phyloP scores from a whole-genome alignment of 805 yeast species.

The Ascoidea asiatica region DNA sequence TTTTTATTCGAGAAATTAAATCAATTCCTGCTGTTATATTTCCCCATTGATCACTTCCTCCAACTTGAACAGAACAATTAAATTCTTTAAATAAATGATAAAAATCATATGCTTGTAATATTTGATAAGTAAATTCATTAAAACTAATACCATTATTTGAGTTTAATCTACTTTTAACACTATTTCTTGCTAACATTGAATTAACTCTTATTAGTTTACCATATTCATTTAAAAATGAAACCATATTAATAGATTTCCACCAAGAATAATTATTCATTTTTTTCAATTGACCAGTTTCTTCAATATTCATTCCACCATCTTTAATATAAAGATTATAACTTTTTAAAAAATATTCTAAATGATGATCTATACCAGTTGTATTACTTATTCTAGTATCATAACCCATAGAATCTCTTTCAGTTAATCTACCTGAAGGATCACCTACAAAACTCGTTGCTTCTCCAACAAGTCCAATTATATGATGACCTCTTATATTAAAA shows the following conservation, averaged over 20 bases:
- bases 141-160: slow-evolving; percentile 75
- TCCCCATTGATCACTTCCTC: slow-evolving; percentile 98
- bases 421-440: slow-evolving; percentile 85
- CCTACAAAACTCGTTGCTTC: slow-evolving; percentile 96
- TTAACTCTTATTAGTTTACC: slow-evolving; percentile 74
- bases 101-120: slow-evolving; percentile 88
- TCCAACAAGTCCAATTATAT: slow-evolving; percentile 73
- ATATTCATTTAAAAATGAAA: slow-evolving; percentile 62
- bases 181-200: slow-evolving; percentile 82
- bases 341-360: slow-evolving; percentile 45
- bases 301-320: slow-evolving; percentile 24
- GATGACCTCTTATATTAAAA: slow-evolving; percentile 74
- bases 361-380: slow-evolving; percentile 42
- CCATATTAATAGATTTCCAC: slow-evolving; percentile 72
- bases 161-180: slow-evolving; percentile 60
- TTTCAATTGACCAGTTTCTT: slow-evolving; percentile 26
- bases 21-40: slow-evolving; percentile 95
- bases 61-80: slow-evolving; percentile 64
- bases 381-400: slow-evolving; percentile 38
- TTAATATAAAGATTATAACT: slow-evolving; percentile 52
- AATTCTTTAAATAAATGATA: slow-evolving; percentile 56
- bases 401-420: slow-evolving; percentile 59
- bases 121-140: slow-evolving; percentile 88
- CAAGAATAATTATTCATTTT: slow-evolving; percentile 61
- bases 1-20: slow-evolving; percentile 49